A percentile compares a stretch with the other conserved stretches of the same genome.
phyloP scores from a whole-genome alignment of 352 stramenopile genomes.

The Pythium graminicola region DNA sequence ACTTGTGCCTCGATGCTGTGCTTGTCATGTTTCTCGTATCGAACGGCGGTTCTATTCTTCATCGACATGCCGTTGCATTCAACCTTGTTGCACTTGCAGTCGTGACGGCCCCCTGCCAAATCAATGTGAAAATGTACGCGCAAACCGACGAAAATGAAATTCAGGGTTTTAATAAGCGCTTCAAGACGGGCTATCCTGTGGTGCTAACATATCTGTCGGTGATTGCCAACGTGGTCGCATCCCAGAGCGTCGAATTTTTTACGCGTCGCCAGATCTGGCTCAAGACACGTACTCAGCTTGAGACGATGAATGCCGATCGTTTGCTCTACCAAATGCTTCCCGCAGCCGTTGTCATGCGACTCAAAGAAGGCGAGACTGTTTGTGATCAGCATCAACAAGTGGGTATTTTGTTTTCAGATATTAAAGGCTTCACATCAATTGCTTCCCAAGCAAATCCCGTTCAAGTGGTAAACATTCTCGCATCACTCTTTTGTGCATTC shows the following conservation, averaged over 20 bases:
- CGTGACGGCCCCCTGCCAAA: slow-evolving; percentile 37
- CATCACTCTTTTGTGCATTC: slow-evolving; percentile 89
- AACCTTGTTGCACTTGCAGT: slow-evolving; percentile 51
- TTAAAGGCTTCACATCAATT: slow-evolving; percentile 91
- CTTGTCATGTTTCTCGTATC: slow-evolving; percentile 82
- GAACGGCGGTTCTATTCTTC: slow-evolving; percentile 70
- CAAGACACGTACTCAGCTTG: slow-evolving; percentile 72
- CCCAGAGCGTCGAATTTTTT: slow-evolving; percentile 76
- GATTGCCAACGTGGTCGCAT: slow-evolving; percentile 77
- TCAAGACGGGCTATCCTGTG: slow-evolving; percentile 77
- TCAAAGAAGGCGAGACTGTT: slow-evolving; percentile 80
- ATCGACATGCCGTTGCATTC: slow-evolving; percentile 57
- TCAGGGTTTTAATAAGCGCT: slow-evolving; percentile 58
- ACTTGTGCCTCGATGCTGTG: slow-evolving; percentile 74
- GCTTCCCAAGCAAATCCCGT: slow-evolving; percentile 71
- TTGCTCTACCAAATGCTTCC: slow-evolving; percentile 86
- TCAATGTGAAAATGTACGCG: slow-evolving; percentile 40
- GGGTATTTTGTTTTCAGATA: slow-evolving; percentile 88
- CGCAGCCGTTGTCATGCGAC: slow-evolving; percentile 68
- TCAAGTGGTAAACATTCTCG: slow-evolving; percentile 88
- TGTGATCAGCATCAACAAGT: slow-evolving; percentile 84
- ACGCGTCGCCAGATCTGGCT: slow-evolving; percentile 79
- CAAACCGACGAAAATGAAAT: slow-evolving; percentile 30
- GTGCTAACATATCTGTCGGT: slow-evolving; percentile 76
- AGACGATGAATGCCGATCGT: slow-evolving; percentile 79